Percentiles rank a stretch among this genome's conserved stretches.
phyloP scores from a whole-genome alignment of 2,329 filamentous ascomycete genomes.

The Ophiostoma himal-ulmi region DNA sequence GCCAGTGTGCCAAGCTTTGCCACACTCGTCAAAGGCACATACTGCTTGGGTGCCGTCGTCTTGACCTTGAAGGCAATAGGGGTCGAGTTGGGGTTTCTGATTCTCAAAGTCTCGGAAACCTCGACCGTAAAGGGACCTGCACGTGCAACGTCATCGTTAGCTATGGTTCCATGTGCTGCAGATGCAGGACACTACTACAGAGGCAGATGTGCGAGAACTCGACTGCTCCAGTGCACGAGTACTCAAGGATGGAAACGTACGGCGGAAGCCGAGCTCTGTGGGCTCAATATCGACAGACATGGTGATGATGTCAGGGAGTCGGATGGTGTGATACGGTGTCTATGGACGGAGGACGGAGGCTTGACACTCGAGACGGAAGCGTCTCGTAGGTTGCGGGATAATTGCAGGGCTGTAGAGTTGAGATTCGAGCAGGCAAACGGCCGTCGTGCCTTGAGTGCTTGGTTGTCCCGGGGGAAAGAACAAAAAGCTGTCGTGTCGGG shows the following conservation, averaged over 20 bases:
- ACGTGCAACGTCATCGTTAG: neutral
- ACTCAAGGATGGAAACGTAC: conserved; percentile 52
- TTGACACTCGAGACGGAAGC: neutral
- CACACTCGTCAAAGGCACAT: conserved; percentile 33
- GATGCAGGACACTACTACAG: neutral
- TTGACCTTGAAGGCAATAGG: conserved; percentile 81
- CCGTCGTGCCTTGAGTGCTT: neutral
- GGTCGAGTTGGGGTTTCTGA: conserved; percentile 57
- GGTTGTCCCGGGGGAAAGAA: neutral
- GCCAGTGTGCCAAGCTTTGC: neutral
- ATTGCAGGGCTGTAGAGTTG: neutral
- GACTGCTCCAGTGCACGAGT: neutral
- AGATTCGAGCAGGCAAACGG: neutral
- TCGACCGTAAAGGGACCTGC: conserved; percentile 62
- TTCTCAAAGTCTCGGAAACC: conserved; percentile 58
- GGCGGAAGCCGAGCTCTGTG: conserved; percentile 83
- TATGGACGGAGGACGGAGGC: neutral
- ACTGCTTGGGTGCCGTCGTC: conserved; percentile 99
- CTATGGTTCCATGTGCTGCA: neutral
- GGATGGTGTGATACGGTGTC: neutral
- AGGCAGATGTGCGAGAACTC: neutral
- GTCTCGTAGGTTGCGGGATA: neutral
- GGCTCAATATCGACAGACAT: conserved; percentile 97
- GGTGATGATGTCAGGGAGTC: conserved; percentile 31
- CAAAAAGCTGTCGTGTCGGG: neutral